Percentiles rank a stretch among this genome's conserved stretches.
Conservation (phyloP, 148 eudicot species). For the Rheum nobile region DNA sequence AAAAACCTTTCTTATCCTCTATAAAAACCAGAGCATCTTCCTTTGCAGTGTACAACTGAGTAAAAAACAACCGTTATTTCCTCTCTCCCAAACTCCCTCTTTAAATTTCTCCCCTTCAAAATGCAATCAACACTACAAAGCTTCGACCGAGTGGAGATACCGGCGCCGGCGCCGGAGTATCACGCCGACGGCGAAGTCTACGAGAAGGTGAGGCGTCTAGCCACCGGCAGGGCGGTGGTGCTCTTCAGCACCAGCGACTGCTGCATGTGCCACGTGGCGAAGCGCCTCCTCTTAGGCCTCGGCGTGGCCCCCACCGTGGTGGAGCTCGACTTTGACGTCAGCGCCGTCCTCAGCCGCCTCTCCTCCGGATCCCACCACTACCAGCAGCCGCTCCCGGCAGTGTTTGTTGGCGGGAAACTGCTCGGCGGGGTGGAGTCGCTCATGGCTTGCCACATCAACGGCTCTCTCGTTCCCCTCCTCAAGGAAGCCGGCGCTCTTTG, state of each 20-base stretch:
- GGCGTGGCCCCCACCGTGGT: constrained; percentile 55
- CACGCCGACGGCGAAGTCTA: constrained; percentile 7
- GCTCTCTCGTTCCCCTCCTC: constrained; percentile 48
- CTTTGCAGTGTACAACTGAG: no score
- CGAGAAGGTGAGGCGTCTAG: constrained; percentile 25
- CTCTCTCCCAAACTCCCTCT: no score
- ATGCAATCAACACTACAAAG: neutral
- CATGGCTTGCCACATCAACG: constrained; percentile 56
- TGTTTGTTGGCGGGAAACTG: constrained; percentile 62
- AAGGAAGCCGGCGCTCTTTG: constrained; percentile 65
- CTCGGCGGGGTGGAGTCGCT: constrained; percentile 59
- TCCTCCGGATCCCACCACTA: neutral
- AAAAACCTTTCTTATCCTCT: no score
- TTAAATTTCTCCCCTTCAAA: neutral
- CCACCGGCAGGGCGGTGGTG: constrained; percentile 54
- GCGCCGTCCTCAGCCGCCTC: neutral
- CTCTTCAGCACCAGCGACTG: constrained; percentile 46
- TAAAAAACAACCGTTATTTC: neutral
- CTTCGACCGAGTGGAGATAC: neutral
- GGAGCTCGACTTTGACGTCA: constrained; percentile 24
- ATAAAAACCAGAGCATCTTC: no score
- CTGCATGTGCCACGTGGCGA: constrained; percentile 73
- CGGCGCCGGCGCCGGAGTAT: neutral
- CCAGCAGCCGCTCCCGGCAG: constrained; percentile 33
- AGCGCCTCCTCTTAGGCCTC: constrained; percentile 55